Conservation (phyloP, 768 basidiomycete species). For the Dacryopinax spathularia region DNA sequence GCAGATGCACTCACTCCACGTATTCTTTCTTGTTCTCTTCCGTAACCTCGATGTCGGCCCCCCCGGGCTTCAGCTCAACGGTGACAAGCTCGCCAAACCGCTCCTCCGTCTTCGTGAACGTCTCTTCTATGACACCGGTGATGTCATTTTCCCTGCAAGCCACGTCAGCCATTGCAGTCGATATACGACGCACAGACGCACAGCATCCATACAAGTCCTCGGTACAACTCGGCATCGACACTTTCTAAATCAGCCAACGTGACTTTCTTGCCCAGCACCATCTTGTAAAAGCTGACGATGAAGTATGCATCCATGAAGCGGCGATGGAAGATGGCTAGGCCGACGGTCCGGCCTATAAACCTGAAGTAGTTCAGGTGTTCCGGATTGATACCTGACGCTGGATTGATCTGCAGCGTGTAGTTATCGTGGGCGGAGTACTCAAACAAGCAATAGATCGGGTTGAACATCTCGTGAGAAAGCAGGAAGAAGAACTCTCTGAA, state of each 20-base stretch:
- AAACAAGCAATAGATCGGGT: slow-evolving; percentile 68
- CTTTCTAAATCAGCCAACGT: slow-evolving; percentile 51
- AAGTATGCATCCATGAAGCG: slow-evolving; percentile 70
- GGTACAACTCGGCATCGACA: slow-evolving; percentile 52
- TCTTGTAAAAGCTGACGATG: slow-evolving; percentile 68
- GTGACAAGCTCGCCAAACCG: slow-evolving; percentile 59
- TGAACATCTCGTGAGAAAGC: slow-evolving; percentile 68
- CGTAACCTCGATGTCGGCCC: slow-evolving; percentile 47
- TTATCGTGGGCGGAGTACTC: slow-evolving; percentile 70
- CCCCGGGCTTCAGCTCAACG: slow-evolving; percentile 50
- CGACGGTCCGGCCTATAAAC: slow-evolving; percentile 61
- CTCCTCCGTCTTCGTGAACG: slow-evolving; percentile 56
- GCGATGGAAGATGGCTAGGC: slow-evolving; percentile 62
- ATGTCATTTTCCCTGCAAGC: slow-evolving; percentile 53
- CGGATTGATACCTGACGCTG: slow-evolving; percentile 58
- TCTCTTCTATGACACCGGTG: slow-evolving; percentile 58
- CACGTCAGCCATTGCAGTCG: slow-evolving; percentile 1
- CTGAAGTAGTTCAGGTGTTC: slow-evolving; percentile 71
- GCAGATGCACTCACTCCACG: slow-evolving; percentile 36
- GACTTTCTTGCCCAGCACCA: slow-evolving; percentile 50
- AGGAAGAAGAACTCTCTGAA: slow-evolving; percentile 76
- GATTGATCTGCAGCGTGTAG: slow-evolving; percentile 69
- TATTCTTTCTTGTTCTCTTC: slow-evolving; percentile 68
- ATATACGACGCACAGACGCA: slow-evolving; percentile 25
- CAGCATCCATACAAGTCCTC: slow-evolving; percentile 64